phyloP scores from a whole-genome alignment of 176 grass and related monocot species.

The Secale cereale region DNA sequence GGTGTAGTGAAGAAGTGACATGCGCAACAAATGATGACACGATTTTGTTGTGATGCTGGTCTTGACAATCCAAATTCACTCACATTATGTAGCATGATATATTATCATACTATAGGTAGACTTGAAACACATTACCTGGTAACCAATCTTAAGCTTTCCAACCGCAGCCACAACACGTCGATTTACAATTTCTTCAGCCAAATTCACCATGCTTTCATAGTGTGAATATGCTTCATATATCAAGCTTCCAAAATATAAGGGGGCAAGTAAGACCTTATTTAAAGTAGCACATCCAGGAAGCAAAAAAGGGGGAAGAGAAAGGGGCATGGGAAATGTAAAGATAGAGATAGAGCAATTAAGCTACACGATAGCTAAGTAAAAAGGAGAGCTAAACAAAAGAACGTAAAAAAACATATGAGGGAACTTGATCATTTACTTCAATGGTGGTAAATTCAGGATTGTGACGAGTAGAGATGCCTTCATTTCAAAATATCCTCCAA shows the following conservation, averaged over 20 bases:
- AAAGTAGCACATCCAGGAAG: too few species aligned
- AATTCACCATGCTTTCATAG: conserved; percentile 97
- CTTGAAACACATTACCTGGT: too few species aligned
- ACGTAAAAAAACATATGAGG: too few species aligned
- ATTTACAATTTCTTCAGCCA: conserved; percentile 59
- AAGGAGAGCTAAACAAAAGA: too few species aligned
- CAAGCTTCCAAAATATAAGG: conserved; percentile 52
- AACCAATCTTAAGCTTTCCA: too few species aligned
- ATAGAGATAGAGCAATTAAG: too few species aligned
- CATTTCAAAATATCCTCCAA: conserved; percentile 95
- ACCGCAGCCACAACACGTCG: too few species aligned
- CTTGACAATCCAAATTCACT: conserved; percentile 1
- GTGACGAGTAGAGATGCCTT: conserved; percentile 95
- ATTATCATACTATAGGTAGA: too few species aligned
- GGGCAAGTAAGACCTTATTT: conserved; percentile 27
- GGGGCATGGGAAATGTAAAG: too few species aligned
- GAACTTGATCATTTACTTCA: too few species aligned
- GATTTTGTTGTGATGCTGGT: background rate
- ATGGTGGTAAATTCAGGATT: background rate
- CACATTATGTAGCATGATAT: background rate
- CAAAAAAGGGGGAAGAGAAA: too few species aligned
- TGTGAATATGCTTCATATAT: conserved; percentile 99
- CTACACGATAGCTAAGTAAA: too few species aligned
- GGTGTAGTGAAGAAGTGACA: background rate
- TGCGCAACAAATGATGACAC: background rate